Percentiles rank a stretch among this genome's conserved stretches.
phyloP scores from a whole-genome alignment of 768 basidiomycete species.

The Rhizopogon roseolus region DNA sequence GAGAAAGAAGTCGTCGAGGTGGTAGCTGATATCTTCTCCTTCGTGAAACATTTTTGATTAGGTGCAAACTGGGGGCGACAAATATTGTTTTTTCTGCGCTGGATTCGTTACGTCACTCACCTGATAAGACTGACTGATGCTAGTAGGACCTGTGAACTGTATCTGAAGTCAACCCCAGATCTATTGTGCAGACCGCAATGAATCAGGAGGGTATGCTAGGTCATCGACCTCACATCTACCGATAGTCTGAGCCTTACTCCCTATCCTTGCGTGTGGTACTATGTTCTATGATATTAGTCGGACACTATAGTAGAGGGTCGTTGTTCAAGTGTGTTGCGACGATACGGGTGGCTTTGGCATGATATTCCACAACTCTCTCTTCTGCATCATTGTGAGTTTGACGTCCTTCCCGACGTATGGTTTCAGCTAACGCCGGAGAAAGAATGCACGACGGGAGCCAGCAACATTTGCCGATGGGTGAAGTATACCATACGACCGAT shows the following conservation, averaged over 20 bases:
- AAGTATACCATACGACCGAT: not conserved
- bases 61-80: too few relatives aligned
- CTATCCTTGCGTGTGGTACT: not conserved
- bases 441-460: not conserved
- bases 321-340: not conserved
- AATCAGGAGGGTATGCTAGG: not conserved
- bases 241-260: not conserved
- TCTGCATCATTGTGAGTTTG: not conserved
- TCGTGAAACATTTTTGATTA: not conserved
- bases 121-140: too few relatives aligned
- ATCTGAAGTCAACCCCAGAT: not conserved
- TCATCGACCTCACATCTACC: not conserved
- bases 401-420: slow-evolving; percentile 3
- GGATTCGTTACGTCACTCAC: too few relatives aligned
- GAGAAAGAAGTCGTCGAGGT: not conserved
- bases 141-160: too few relatives aligned
- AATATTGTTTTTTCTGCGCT: too few relatives aligned
- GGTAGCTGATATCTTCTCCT: not conserved
- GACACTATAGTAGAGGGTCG: not conserved
- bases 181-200: not conserved
- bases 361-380: slow-evolving; percentile 1
- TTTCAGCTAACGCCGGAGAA: not conserved
- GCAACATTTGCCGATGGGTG: too few relatives aligned
- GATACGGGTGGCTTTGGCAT: not conserved
- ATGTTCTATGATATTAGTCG: not conserved